These are phyloP conservation scores for Thecaphora thlaspeos DNA, from an alignment of 1,284 basidiomycete genomes.

Conservation along the genomic window DNA sequence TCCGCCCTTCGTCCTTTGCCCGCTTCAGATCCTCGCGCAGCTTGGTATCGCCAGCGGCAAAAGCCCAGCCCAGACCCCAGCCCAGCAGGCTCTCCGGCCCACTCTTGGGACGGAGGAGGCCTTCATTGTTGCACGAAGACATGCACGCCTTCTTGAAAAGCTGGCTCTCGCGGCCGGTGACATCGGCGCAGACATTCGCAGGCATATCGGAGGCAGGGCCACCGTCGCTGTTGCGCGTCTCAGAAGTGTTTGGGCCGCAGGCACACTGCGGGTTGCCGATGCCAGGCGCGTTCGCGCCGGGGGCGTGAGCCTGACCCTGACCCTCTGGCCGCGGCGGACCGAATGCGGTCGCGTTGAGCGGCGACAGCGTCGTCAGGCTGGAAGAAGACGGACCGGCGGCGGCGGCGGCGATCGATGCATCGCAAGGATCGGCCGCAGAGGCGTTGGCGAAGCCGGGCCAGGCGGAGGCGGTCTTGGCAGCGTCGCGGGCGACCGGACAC, in stretches of 20 bases:
- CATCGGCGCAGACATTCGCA: no score
- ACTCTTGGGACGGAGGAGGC: conserved; percentile 38
- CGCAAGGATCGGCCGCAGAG: no score
- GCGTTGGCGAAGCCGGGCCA: background rate
- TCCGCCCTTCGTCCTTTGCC: conserved; percentile 15
- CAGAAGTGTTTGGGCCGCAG: background rate
- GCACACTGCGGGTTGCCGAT: background rate
- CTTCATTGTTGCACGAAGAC: conserved; percentile 24
- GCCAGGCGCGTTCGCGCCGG: background rate
- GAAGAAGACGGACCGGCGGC: no score
- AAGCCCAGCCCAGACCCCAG: conserved; percentile 56
- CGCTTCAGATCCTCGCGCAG: conserved; percentile 23
- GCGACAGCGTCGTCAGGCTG: no score
- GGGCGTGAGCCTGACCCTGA: background rate
- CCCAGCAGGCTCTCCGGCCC: conserved; percentile 51
- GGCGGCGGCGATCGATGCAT: no score
- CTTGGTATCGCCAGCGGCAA: conserved; percentile 40
- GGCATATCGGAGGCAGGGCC: no score
- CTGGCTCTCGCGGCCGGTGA: background rate
- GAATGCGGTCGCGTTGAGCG: no score
- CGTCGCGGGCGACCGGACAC: background rate
- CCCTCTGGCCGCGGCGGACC: no score
- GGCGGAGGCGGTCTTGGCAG: no score
- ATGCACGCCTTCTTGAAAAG: conserved; percentile 22
- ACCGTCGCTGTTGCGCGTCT: no score